A percentile compares a stretch with the other conserved stretches of the same genome.
These are phyloP conservation scores for Trichoderma koningii DNA, from an alignment of 2,329 filamentous ascomycete genomes.

Conservation along the genomic window DNA sequence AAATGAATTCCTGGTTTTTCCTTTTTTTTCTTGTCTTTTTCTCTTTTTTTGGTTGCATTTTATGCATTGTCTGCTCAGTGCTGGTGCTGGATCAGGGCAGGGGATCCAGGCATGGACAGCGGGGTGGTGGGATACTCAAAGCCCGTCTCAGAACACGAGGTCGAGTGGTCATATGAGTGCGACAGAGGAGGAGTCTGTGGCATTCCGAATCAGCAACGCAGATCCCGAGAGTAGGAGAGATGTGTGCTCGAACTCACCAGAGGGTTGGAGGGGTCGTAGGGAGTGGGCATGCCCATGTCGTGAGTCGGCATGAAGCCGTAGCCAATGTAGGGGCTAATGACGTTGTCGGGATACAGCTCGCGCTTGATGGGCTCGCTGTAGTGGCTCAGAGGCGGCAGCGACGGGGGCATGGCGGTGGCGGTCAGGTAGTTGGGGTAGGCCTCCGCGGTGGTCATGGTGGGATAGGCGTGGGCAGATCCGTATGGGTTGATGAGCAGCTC, in stretches of 20 bases:
- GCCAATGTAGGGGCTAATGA: slow-evolving; percentile 66
- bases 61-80: not conserved
- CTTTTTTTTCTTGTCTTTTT: not conserved
- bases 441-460: slow-evolving; percentile 53
- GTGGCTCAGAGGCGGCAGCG: slow-evolving; percentile 65
- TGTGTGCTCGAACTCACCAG: slow-evolving; percentile 67
- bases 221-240: slow-evolving; percentile 46
- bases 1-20: not conserved
- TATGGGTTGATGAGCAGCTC: slow-evolving; percentile 64
- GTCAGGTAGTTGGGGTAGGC: slow-evolving; percentile 59
- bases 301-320: slow-evolving; percentile 67
- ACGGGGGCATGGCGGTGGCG: slow-evolving; percentile 56
- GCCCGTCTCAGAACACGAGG: slow-evolving; percentile 61
- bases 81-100: slow-evolving; percentile 49
- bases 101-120: slow-evolving; percentile 71
- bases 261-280: slow-evolving; percentile 69
- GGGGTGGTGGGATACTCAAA: slow-evolving; percentile 71
- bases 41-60: not conserved
- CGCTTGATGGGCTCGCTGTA: slow-evolving; percentile 68
- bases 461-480: slow-evolving; percentile 55
- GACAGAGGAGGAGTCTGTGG: slow-evolving; percentile 74
- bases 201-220: slow-evolving; percentile 52
- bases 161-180: slow-evolving; percentile 70
- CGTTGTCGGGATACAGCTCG: slow-evolving; percentile 60
- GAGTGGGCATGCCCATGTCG: slow-evolving; percentile 61